phyloP scores from a whole-genome alignment of 306 rosid genomes.

The Begonia loranthoides region DNA sequence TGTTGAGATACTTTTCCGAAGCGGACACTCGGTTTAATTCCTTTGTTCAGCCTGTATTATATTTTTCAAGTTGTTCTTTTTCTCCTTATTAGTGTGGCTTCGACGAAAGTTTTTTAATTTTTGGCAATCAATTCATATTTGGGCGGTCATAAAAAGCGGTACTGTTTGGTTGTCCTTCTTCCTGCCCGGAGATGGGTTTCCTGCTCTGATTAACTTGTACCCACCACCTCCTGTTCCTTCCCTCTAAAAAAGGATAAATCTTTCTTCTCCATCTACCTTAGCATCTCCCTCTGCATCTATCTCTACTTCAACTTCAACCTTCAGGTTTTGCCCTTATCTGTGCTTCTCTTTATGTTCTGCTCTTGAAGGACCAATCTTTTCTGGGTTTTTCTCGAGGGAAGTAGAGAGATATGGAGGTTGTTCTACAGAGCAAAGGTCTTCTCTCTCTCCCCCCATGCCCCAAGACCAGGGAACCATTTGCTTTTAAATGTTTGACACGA shows the following conservation, averaged over 20 bases:
- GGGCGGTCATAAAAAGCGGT: too few relatives aligned
- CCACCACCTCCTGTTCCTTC: too few relatives aligned
- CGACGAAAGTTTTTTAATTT: too few relatives aligned
- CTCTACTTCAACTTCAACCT: not conserved
- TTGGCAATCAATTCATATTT: too few relatives aligned
- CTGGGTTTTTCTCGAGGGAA: slow-evolving; percentile 18
- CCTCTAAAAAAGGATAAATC: not conserved
- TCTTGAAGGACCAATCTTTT: slow-evolving; percentile 15
- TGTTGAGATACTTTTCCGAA: too few relatives aligned
- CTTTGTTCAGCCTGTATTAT: too few relatives aligned
- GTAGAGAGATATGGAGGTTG: slow-evolving; percentile 54
- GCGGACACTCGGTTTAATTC: too few relatives aligned
- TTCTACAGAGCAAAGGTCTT: slow-evolving; percentile 64
- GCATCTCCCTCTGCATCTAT: slow-evolving; percentile 15
- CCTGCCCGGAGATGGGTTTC: too few relatives aligned
- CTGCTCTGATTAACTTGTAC: too few relatives aligned
- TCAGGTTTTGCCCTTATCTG: slow-evolving; percentile 6
- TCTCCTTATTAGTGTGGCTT: too few relatives aligned
- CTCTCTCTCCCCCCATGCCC: slow-evolving; percentile 60
- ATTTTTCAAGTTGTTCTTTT: too few relatives aligned
- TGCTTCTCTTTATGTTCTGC: slow-evolving; percentile 42
- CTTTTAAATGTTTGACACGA: slow-evolving; percentile 44
- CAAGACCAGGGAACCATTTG: slow-evolving; percentile 22
- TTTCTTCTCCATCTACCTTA: slow-evolving; percentile 14
- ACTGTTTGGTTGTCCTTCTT: too few relatives aligned